Evolutionary conservation across 805 yeast species (phyloP).

Genomic region (Wickerhamiella kazuoi): DNA sequence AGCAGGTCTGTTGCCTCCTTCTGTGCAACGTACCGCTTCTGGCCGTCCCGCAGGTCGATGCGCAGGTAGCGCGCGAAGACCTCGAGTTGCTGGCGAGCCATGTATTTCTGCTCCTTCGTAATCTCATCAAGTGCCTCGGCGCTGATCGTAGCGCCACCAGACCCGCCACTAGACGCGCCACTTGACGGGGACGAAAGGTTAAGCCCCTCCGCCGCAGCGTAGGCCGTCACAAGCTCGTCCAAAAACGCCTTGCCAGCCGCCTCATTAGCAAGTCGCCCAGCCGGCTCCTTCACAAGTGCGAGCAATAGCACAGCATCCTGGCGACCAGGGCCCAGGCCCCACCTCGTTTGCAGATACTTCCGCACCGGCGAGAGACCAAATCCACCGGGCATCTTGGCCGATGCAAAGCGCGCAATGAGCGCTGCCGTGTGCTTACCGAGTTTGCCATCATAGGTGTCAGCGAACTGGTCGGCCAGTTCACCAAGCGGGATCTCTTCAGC

Average conservation of each 20-base stretch:
- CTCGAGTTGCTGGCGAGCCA: constrained; percentile 73
- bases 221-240: constrained; percentile 65
- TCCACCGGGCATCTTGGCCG: constrained; percentile 99
- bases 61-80: constrained; percentile 88
- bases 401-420: constrained; percentile 73
- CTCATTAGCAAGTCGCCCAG: constrained; percentile 70
- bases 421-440: constrained; percentile 90
- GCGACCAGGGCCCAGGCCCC: constrained; percentile 87
- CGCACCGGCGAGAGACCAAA: constrained; percentile 83
- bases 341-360: constrained; percentile 77
- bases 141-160: constrained; percentile 70
- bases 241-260: constrained; percentile 80
- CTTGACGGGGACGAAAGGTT: constrained; percentile 53
- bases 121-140: constrained; percentile 85
- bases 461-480: constrained; percentile 91
- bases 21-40: constrained; percentile 63
- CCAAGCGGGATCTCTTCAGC: constrained; percentile 96
- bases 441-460: constrained; percentile 72
- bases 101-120: constrained; percentile 48
- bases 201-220: constrained; percentile 69
- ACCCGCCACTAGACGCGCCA: constrained; percentile 30
- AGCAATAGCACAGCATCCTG: constrained; percentile 76
- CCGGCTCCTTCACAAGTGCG: constrained; percentile 82
- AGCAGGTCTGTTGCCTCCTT: constrained; percentile 69
- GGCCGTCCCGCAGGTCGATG: constrained; percentile 80